These are phyloP conservation scores for Barnettozyma californica DNA, from an alignment of 805 yeast genomes.

Conservation along the genomic window DNA sequence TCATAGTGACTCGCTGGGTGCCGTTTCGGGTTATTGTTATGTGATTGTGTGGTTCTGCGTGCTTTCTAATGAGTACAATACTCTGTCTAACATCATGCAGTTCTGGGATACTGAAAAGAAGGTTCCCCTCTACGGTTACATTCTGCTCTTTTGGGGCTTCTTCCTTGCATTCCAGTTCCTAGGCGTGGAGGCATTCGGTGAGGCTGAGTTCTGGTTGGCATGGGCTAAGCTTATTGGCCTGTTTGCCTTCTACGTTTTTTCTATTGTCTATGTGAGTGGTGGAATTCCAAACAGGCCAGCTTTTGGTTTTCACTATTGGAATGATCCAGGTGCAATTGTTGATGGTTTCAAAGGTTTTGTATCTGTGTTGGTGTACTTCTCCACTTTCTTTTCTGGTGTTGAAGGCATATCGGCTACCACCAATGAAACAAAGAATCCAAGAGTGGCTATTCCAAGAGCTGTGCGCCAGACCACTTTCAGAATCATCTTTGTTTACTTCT, in stretches of 20 bases:
- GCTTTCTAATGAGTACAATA: constrained; percentile 51
- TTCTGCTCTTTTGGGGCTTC: constrained; percentile 46
- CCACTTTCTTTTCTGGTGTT: constrained; percentile 74
- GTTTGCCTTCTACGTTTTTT: constrained; percentile 44
- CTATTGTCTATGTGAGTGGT: constrained; percentile 41
- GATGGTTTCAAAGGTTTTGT: constrained; percentile 52
- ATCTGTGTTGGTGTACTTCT: constrained; percentile 59
- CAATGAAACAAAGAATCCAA: constrained; percentile 67
- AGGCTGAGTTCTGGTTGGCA: constrained; percentile 51
- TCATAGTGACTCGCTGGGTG: constrained; percentile 51
- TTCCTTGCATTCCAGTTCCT: constrained; percentile 46
- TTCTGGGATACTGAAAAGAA: constrained; percentile 43
- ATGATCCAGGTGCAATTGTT: constrained; percentile 30
- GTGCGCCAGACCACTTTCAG: constrained; percentile 27
- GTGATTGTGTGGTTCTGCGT: constrained; percentile 56
- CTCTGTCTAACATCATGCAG: constrained; percentile 42
- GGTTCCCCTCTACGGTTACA: constrained; percentile 51
- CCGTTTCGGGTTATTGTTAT: constrained; percentile 49
- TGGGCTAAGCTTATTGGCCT: constrained; percentile 44
- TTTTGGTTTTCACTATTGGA: constrained; percentile 28
- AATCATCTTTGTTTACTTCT: constrained; percentile 10
- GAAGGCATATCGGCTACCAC: constrained; percentile 72
- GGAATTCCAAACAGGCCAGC: constrained; percentile 32
- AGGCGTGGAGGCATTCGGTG: constrained; percentile 52
- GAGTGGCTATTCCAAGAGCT: constrained; percentile 66